Evolutionary conservation across 208 protist genomes (phyloP).

Genomic region (Wallacemonas rigidus): DNA sequence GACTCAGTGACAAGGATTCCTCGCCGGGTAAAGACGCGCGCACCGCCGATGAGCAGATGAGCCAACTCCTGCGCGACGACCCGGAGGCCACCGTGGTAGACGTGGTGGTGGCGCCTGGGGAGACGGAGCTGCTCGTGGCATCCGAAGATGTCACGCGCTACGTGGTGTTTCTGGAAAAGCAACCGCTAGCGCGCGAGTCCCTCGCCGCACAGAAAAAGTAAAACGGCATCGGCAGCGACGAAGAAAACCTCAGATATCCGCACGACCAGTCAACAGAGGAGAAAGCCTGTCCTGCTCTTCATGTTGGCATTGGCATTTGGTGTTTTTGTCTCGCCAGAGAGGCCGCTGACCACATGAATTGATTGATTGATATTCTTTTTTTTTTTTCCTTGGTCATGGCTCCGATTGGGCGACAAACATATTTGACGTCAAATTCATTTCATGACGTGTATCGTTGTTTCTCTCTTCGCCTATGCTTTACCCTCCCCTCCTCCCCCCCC

Average conservation of each 20-base stretch:
- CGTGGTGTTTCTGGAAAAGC: constrained; percentile 5
- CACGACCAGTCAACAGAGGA: background rate
- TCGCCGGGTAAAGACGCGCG: background rate
- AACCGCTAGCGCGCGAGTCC: background rate
- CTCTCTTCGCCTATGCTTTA: too few species aligned
- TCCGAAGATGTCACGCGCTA: constrained; percentile 8
- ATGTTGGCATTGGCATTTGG: too few species aligned
- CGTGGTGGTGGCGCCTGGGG: constrained; percentile 26
- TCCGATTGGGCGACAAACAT: too few species aligned
- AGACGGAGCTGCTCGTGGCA: constrained; percentile 31
- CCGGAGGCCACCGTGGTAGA: constrained; percentile 19
- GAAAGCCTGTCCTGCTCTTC: too few species aligned
- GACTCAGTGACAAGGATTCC: constrained; percentile 7
- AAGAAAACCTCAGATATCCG: too few species aligned
- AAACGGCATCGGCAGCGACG: background rate
- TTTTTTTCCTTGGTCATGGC: constrained; percentile 7
- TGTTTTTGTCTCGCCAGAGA: too few species aligned
- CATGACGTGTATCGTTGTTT: background rate
- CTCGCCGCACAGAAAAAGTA: background rate
- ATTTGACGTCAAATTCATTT: background rate
- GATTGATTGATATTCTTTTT: background rate
- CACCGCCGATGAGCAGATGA: background rate
- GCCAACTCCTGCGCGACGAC: constrained; percentile 15
- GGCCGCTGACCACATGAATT: too few species aligned
- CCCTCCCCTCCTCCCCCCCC: too few species aligned